Conservation (phyloP, 2,329 filamentous ascomycete species). For the Lojkania enalia region DNA sequence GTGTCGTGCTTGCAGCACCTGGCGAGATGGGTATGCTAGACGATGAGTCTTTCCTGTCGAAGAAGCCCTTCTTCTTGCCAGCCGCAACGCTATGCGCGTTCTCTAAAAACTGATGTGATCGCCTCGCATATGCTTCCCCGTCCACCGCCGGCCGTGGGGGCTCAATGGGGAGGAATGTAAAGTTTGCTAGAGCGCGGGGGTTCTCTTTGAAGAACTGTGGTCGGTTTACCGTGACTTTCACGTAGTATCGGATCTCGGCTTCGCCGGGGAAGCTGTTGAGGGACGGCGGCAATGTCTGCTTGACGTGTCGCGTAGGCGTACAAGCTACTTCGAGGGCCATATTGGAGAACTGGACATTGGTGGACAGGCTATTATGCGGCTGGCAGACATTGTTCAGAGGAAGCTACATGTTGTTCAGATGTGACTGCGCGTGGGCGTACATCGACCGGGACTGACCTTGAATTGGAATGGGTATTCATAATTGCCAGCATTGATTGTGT, state of each 20-base stretch:
- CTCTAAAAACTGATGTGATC: conserved; percentile 63
- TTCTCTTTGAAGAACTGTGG: conserved; percentile 91
- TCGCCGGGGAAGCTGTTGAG: conserved; percentile 83
- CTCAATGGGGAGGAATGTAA: conserved; percentile 93
- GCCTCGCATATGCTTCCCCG: conserved; percentile 82
- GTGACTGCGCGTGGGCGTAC: not conserved
- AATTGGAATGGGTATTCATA: conserved; percentile 79
- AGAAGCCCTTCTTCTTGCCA: conserved; percentile 64
- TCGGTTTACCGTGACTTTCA: conserved; percentile 93
- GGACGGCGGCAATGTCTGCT: conserved; percentile 84
- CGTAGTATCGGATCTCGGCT: conserved; percentile 89
- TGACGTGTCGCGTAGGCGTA: conserved; percentile 67
- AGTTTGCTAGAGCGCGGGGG: conserved; percentile 60
- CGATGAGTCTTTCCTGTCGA: conserved; percentile 49
- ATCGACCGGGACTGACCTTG: conserved; percentile 60
- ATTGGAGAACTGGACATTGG: conserved; percentile 50
- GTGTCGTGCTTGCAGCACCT: conserved; percentile 20
- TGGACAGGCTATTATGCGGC: conserved; percentile 40
- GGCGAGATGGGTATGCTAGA: conserved; percentile 21
- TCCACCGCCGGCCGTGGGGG: conserved; percentile 70
- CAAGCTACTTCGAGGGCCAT: conserved; percentile 50
- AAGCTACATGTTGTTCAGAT: conserved; percentile 35
- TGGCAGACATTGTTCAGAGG: conserved; percentile 73
- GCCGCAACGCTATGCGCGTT: conserved; percentile 22
- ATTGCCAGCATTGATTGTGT: conserved; percentile 67